A percentile compares a stretch with the other conserved stretches of the same genome.
phyloP scores from a whole-genome alignment of 768 basidiomycete genomes.

The Heimioporus sp. region DNA sequence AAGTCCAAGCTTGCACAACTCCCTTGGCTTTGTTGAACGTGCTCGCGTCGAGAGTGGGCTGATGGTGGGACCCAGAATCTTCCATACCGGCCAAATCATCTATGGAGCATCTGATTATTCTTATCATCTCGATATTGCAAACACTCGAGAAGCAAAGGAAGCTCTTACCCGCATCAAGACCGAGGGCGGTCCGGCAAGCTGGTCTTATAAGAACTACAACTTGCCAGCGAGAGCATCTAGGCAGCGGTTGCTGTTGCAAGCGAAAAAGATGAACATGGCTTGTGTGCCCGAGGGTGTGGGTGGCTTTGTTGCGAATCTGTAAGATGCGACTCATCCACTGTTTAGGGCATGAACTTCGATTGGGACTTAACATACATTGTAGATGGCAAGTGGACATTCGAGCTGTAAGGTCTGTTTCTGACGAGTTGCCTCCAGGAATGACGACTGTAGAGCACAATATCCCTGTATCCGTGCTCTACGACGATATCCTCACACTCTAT shows the following conservation, averaged over 20 bases:
- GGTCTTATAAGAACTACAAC: slow-evolving; percentile 80
- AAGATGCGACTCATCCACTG: not conserved
- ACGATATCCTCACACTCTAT: slow-evolving; percentile 63
- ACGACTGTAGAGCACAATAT: slow-evolving; percentile 73
- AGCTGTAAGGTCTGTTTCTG: not conserved
- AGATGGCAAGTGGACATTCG: slow-evolving; percentile 50
- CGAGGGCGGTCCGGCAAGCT: slow-evolving; percentile 67
- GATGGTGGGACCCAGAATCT: slow-evolving; percentile 69
- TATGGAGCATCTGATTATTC: slow-evolving; percentile 47
- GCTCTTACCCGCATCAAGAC: slow-evolving; percentile 67
- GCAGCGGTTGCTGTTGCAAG: slow-evolving; percentile 61
- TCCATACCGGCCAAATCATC: slow-evolving; percentile 64
- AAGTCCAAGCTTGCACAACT: slow-evolving; percentile 65
- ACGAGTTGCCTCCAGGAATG: slow-evolving; percentile 48
- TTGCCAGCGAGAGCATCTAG: slow-evolving; percentile 66
- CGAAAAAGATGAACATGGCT: slow-evolving; percentile 61
- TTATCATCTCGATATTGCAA: slow-evolving; percentile 62
- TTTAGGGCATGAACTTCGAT: slow-evolving; percentile 69
- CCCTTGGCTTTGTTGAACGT: slow-evolving; percentile 62
- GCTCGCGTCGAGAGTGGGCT: slow-evolving; percentile 67
- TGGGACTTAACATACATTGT: slow-evolving; percentile 79
- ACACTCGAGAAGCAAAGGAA: slow-evolving; percentile 58
- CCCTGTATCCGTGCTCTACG: slow-evolving; percentile 62
- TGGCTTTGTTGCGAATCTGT: not conserved
- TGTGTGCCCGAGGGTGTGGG: slow-evolving; percentile 69